A percentile compares a stretch with the other conserved stretches of the same genome.
Conservation (phyloP, 2,329 filamentous ascomycete species). For the Hypocrella siamensis region DNA sequence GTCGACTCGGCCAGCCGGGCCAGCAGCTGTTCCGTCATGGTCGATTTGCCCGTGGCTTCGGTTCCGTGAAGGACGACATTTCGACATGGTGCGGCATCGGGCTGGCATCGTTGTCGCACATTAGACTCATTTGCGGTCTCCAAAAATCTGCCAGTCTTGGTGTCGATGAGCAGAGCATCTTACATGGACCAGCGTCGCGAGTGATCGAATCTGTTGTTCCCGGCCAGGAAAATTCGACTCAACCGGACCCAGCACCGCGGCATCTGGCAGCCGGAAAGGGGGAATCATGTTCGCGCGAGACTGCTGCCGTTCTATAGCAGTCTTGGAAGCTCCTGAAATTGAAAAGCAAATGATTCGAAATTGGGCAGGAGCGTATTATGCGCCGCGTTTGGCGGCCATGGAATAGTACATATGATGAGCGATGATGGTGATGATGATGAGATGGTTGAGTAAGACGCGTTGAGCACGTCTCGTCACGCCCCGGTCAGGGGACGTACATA, state of each 20-base stretch:
- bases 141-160: not conserved
- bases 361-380: no score
- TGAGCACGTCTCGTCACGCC: no score
- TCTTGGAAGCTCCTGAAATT: not conserved
- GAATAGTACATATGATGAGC: no score
- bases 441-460: no score
- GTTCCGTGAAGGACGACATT: slow-evolving; percentile 73
- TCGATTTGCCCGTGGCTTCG: slow-evolving; percentile 74
- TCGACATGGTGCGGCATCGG: slow-evolving; percentile 50
- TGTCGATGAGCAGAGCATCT: slow-evolving; percentile 6
- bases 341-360: no score
- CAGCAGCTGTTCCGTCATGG: slow-evolving; percentile 41
- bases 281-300: slow-evolving; percentile 14
- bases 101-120: slow-evolving; percentile 21
- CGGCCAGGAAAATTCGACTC: slow-evolving; percentile 37
- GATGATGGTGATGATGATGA: no score
- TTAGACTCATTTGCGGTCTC: not conserved
- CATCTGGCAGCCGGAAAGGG: slow-evolving; percentile 36
- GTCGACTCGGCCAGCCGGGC: slow-evolving; percentile 9
- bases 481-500: no score
- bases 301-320: not conserved
- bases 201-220: slow-evolving; percentile 40
- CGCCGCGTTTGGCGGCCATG: no score
- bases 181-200: slow-evolving; percentile 39
- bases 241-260: slow-evolving; percentile 29